A percentile compares a stretch with the other conserved stretches of the same genome.
phyloP scores from a whole-genome alignment of 2,329 filamentous ascomycete species.

The Fusarium verrucosum region DNA sequence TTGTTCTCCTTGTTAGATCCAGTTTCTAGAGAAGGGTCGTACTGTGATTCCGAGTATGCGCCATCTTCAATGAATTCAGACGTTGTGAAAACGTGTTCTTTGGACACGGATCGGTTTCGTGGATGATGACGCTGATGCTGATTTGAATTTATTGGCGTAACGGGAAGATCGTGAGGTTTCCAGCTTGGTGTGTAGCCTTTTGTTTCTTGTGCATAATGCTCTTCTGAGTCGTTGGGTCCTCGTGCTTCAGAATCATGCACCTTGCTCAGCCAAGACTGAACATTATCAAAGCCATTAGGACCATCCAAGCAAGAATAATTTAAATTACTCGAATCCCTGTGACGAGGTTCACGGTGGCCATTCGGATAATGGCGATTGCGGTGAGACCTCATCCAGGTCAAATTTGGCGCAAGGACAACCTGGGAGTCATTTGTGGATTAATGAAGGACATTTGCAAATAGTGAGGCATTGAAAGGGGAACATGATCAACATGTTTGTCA shows the following conservation, averaged over 20 bases:
- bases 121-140: not conserved
- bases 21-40: not conserved
- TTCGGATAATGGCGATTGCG: not conserved
- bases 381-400: constrained; percentile 12
- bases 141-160: not conserved
- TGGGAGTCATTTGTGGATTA: not conserved
- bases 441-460: not conserved
- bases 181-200: not conserved
- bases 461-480: not conserved
- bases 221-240: not conserved
- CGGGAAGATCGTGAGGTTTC: constrained; percentile 19
- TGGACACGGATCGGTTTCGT: not conserved
- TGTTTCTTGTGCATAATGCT: not conserved
- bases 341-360: not conserved
- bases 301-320: not conserved
- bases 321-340: not conserved
- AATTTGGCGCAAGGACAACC: not conserved
- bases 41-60: not conserved
- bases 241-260: not conserved
- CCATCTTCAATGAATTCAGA: not conserved
- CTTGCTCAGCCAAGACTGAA: constrained; percentile 27
- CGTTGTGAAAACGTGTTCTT: not conserved
- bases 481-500: no score
- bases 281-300: not conserved
- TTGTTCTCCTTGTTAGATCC: constrained; percentile 12